Base-by-base conservation (phyloP, 805 yeast species). In the Candida lessepsii region DNA sequence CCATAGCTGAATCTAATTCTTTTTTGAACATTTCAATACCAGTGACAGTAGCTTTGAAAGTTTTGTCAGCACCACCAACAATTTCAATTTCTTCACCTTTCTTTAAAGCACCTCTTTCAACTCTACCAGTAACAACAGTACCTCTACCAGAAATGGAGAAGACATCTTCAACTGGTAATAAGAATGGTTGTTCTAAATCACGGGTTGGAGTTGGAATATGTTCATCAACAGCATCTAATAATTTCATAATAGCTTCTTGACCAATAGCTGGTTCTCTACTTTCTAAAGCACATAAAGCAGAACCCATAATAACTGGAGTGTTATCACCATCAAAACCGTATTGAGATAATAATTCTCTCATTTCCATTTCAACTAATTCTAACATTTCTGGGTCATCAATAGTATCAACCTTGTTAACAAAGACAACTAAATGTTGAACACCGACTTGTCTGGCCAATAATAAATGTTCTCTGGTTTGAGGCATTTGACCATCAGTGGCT, bases 21-120 rank as follows among this genome's bases (percentile, higher is more conserved):
- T 93, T 93, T 82, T 89, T 90, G 83, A 93, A 93, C 97, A 90
- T 91, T 79, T 93, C 99, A 61, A 93, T 88, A 73, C 98, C 98
- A 43, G 99, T 93, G 50, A 90, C 97, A 49, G 85, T 87, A 56
- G 97, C 81, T 82, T 89, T 91, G 68, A 86, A 66, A 52, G 95
- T 91, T 63, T 80, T 79, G 56, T 81, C 81, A 71, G 84, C 82
- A 78, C 75, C 79, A 62, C 99, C 99, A 49, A 93, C 96, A 64
- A 93, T 83, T 78, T 93, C 98, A 57, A 93, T 75, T 76, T 93
- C 98, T 72, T 91, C 98, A 73, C 98, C 98, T 78, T 90, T 90
- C 83, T 87, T 87, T 70, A 93, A 80, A 53, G 81, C 71, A 73
- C 99, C 99, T 76, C 99, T 89, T 78, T 91, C 98, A 55, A 89